phyloP scores from a whole-genome alignment of 1,284 basidiomycete species.

The Ustilago tritici region DNA sequence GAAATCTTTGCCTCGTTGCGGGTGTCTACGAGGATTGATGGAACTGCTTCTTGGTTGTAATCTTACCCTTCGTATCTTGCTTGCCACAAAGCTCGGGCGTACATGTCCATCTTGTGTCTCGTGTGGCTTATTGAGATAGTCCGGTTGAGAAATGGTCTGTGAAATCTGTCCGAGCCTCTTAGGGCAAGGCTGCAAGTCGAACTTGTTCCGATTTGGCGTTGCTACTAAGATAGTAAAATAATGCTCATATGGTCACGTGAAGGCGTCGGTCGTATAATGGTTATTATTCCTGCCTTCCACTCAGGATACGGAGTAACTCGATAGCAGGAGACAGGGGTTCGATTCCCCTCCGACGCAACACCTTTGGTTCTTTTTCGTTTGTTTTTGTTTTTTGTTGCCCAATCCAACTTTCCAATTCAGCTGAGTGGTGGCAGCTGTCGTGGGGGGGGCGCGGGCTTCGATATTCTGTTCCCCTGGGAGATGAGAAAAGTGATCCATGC shows the following conservation, averaged over 20 bases:
- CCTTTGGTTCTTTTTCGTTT: conserved; percentile 1
- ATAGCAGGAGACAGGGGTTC: conserved; percentile 50
- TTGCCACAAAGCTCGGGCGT: background rate
- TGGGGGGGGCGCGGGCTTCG: too few species aligned
- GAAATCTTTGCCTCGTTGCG: conserved; percentile 91
- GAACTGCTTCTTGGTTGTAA: background rate
- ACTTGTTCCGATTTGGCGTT: too few species aligned
- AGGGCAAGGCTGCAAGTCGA: too few species aligned
- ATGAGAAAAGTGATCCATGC: background rate
- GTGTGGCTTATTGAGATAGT: background rate
- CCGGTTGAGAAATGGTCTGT: too few species aligned
- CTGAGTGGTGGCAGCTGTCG: too few species aligned
- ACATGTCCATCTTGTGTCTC: background rate
- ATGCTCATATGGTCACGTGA: too few species aligned
- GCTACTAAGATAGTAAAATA: too few species aligned
- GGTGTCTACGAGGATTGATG: conserved; percentile 72
- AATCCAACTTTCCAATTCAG: too few species aligned
- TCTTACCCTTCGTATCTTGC: background rate
- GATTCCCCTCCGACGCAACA: conserved; percentile 48
- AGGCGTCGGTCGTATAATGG: conserved; percentile 26
- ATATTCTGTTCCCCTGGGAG: background rate
- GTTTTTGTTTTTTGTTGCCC: background rate
- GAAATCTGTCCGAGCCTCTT: too few species aligned
- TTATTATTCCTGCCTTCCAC: conserved; percentile 40
- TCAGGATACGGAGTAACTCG: conserved; percentile 11